Evolutionary conservation across 2,329 filamentous ascomycete species (phyloP).

Genomic region (Scorias spongiosa): DNA sequence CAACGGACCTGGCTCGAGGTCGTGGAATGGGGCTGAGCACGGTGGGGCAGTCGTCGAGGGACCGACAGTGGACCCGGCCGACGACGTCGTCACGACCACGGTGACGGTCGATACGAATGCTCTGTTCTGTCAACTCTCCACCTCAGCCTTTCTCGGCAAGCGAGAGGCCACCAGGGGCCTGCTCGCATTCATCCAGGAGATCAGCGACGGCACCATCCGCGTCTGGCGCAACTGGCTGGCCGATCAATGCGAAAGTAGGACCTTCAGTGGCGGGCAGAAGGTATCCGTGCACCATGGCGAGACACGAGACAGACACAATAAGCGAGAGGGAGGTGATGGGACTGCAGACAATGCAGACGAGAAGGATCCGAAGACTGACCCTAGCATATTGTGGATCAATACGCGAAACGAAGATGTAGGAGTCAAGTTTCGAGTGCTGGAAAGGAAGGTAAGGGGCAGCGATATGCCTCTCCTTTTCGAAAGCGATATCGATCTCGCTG

Average conservation of each 20-base stretch:
- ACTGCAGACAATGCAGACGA: slow-evolving; percentile 9
- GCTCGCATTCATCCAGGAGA: slow-evolving; percentile 48
- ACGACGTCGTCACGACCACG: slow-evolving; percentile 37
- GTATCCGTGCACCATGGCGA: slow-evolving; percentile 10
- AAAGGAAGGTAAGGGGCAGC: slow-evolving; percentile 31
- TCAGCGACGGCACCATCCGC: slow-evolving; percentile 53
- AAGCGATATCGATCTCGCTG: slow-evolving; percentile 47
- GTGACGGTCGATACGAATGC: slow-evolving; percentile 54
- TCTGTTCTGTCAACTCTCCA: slow-evolving; percentile 59
- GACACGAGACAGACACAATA: not conserved
- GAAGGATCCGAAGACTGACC: slow-evolving; percentile 18
- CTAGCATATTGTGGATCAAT: slow-evolving; percentile 53
- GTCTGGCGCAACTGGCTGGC: slow-evolving; percentile 61
- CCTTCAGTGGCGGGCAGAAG: slow-evolving; percentile 13
- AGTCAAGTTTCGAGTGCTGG: slow-evolving; percentile 48
- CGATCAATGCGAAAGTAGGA: slow-evolving; percentile 23
- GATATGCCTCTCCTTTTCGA: slow-evolving; percentile 39
- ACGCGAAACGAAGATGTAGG: slow-evolving; percentile 44
- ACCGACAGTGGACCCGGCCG: not conserved
- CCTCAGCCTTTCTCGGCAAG: slow-evolving; percentile 52
- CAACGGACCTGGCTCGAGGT: slow-evolving; percentile 32
- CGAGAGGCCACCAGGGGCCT: slow-evolving; percentile 44
- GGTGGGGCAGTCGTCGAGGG: not conserved
- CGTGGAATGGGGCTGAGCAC: slow-evolving; percentile 14
- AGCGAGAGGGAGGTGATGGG: not conserved